phyloP scores from a whole-genome alignment of 2,329 filamentous ascomycete genomes.

The Xylariomycetidae sp. region DNA sequence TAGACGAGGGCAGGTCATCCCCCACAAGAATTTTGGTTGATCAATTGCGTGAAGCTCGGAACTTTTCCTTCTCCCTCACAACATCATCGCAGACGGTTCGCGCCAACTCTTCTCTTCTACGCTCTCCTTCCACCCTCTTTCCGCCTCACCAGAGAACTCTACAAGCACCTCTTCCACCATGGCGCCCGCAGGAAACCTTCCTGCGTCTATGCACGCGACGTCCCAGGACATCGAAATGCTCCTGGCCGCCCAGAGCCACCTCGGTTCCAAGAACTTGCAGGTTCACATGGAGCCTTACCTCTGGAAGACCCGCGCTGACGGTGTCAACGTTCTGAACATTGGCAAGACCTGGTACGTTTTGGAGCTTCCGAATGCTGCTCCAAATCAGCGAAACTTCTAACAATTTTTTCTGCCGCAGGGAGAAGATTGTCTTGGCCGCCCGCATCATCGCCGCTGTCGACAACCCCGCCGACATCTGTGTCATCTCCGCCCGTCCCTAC shows the following conservation, averaged over 20 bases:
- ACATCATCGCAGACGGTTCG: constrained; percentile 25
- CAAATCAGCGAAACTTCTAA: too few species aligned
- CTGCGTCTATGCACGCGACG: constrained; percentile 93
- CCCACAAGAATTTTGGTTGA: too few species aligned
- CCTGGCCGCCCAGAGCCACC: constrained; percentile 91
- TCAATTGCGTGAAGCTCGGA: too few species aligned
- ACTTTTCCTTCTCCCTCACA: constrained; percentile 33
- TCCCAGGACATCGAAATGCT: constrained; percentile 99
- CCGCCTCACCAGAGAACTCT: constrained; percentile 18
- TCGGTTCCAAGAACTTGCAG: constrained; percentile 99
- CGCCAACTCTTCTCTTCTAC: constrained; percentile 21
- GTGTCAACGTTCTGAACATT: constrained; percentile 98
- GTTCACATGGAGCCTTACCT: constrained; percentile 99
- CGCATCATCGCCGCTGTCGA: constrained; percentile 98
- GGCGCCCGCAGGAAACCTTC: constrained; percentile 92
- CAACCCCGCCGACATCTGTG: constrained; percentile 98
- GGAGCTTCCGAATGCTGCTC: constrained; percentile 14
- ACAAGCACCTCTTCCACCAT: constrained; percentile 60
- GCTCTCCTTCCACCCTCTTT: constrained; percentile 25
- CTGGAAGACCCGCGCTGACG: constrained; percentile 98
- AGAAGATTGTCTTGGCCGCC: constrained; percentile 98
- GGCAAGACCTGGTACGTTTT: constrained; percentile 94
- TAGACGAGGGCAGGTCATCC: too few species aligned
- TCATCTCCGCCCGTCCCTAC: constrained; percentile 99
- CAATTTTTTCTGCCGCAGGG: constrained; percentile 53